Evolutionary conservation across 73 alveolate species (phyloP), one percentile per base, ranked within the genome.

Genomic region (Tetrahymena malaccensis): DNA sequence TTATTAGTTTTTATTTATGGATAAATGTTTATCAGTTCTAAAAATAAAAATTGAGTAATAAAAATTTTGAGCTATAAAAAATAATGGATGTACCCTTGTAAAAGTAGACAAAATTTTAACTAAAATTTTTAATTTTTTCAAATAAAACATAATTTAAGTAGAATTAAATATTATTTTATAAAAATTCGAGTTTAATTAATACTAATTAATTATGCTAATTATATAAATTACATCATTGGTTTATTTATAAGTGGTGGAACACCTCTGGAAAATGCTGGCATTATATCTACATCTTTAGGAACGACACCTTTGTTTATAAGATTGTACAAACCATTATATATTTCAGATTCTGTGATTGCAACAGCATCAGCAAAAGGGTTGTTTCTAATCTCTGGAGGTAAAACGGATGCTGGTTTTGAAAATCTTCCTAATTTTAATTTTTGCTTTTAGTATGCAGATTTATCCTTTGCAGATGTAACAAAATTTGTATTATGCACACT

Each of bases 251-350:
- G 96, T 21, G 99, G 99, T 95, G 99, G 98, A 56, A 98, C 99
- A 33, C 99, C 99, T 94, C 98, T 97, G 37, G 96, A 97, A 83
- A 98, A 97, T 10, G 99, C 98, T 13, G 99, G 99, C 27, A 99
- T 96, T 25, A 98, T 96, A 95, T 98, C 99, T 11, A 98, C 99
- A 93, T 96, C 98, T 98, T 97, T 97, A 22, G 99, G 99, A 35
- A 98, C 97, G 43, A 97, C 97, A 16, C 99, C 99, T 94, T 98
- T 95, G 33, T 96, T 96, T 19, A 98, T 94, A 96, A 98, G 93
- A 95, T 98, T 98, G 85, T 96, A 95, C 97, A 98, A 93, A 43
- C 99, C 99, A 94, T 98, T 98, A 27, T 96, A 35, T 35, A 98
- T 96, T 93, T 98, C 99, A 94, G 98, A 97, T 50, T 97, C 99